Base-by-base conservation (phyloP, 768 basidiomycete species). In the Rhizopogon vinicolor region DNA sequence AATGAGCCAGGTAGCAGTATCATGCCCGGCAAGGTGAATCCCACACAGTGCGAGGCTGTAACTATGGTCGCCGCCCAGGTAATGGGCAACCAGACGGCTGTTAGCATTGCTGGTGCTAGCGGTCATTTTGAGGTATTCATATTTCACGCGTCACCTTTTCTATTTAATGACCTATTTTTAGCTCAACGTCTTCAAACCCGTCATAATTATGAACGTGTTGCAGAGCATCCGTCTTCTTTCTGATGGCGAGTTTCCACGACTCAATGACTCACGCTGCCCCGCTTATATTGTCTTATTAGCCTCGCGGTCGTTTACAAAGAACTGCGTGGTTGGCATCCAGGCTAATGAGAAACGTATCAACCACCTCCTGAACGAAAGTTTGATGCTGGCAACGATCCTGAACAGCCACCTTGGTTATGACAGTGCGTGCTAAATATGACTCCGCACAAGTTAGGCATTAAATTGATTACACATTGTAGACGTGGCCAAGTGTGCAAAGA, bases 11-110 rank as follows among this genome's bases (percentile, higher is more conserved):
- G 97, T 45, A 95, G 93, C 66, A 96, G 93, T 56, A 98, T 99
- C 75, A 99, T 99, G 97, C 97, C 95, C 7, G 97, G 97, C 58
- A 98, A 99, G 76, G 97, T 99, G 56, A 99, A 99, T 75, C 97
- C 97, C 10, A 99, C 97, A 5, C 97, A 99, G 69, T 98, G 97
- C 63, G 97, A 99, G 74, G 97, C 97, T 7, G 72, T 98, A 58
- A 98, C 97, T 9, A 98, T 98, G 97, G 93, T 98, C 22, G 92
- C 93, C 41, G 94, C 96, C 0, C 97, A 98, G 71, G 96, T 98
- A 5, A 96, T 98, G 73, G 97, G 97, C 41, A 99, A 98, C 75
- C 91, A 98, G 72, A 94, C 93, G 10, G 73, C 87, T 44, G 91
- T 98, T 68, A 90, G 87, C 63, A 77, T 99, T 60, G 95, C 94